These are phyloP conservation scores for Candida coleopterorum DNA, from an alignment of 805 yeast genomes.

Conservation along the genomic window DNA sequence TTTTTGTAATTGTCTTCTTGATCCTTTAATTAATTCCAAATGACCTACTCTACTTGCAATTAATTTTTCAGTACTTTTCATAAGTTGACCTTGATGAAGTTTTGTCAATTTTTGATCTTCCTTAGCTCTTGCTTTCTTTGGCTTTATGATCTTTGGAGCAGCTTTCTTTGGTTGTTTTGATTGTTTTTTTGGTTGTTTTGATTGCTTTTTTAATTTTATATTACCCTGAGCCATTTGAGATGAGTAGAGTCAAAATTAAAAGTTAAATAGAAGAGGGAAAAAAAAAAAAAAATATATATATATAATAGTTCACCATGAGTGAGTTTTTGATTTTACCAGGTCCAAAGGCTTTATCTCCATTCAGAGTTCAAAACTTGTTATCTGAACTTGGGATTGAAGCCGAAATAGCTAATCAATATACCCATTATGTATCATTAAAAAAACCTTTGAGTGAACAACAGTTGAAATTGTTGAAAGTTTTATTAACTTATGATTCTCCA, in stretches of 20 bases:
- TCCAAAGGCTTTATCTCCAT: constrained; percentile 82
- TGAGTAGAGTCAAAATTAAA: constrained; percentile 5
- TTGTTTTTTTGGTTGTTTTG: constrained; percentile 63
- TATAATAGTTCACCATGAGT: constrained; percentile 9
- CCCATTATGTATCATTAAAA: constrained; percentile 73
- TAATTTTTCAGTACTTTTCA: constrained; percentile 71
- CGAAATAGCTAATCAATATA: constrained; percentile 66
- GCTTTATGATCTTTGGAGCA: constrained; percentile 60
- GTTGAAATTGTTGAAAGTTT: constrained; percentile 46
- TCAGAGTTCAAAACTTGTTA: constrained; percentile 71
- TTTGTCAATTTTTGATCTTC: constrained; percentile 52
- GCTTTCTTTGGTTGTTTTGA: constrained; percentile 60
- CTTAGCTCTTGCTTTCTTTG: constrained; percentile 52
- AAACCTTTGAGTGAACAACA: constrained; percentile 35
- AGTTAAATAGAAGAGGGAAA: neutral
- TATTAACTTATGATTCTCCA: constrained; percentile 72
- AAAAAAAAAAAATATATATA: constrained; percentile 1
- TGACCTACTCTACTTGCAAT: constrained; percentile 92
- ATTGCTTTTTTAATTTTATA: constrained; percentile 48
- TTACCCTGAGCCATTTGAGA: constrained; percentile 73
- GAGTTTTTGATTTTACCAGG: constrained; percentile 61
- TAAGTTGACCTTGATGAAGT: constrained; percentile 50
- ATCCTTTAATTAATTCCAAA: constrained; percentile 84
- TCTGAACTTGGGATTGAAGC: constrained; percentile 63
- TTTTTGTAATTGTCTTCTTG: constrained; percentile 77